Evolutionary conservation across 2,329 filamentous ascomycete genomes (phyloP).

Genomic region (Curvularia eragrostidis): DNA sequence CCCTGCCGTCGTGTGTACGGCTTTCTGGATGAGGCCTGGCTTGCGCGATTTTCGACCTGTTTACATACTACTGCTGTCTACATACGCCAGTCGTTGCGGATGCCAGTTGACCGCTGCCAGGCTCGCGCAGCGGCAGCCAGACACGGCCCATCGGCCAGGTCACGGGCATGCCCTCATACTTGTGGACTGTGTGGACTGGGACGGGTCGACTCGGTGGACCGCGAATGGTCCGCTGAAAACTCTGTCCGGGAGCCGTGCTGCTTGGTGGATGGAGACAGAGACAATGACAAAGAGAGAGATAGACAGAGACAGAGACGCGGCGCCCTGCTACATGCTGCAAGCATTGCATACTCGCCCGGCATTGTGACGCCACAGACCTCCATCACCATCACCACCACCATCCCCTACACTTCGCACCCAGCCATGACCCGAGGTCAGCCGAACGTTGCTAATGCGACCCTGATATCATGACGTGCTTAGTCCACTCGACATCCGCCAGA

Average conservation of each 20-base stretch:
- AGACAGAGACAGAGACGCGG: neutral
- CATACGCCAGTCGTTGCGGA: slow-evolving; percentile 13
- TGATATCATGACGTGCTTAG: slow-evolving; percentile 6
- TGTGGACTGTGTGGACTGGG: neutral
- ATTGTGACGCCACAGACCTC: slow-evolving; percentile 15
- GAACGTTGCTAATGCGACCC: neutral
- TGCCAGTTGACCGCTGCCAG: slow-evolving; percentile 17
- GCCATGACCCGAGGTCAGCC: slow-evolving; percentile 2
- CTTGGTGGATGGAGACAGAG: neutral
- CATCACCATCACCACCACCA: neutral
- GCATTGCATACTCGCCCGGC: slow-evolving; percentile 3
- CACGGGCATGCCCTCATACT: neutral
- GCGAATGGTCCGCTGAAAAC: neutral
- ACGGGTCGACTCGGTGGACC: neutral
- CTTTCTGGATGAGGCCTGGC: slow-evolving; percentile 19
- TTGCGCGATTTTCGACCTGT: slow-evolving; percentile 18
- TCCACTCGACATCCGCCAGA: neutral
- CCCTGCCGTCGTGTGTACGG: slow-evolving; percentile 16
- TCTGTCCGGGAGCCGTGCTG: neutral
- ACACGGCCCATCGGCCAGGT: neutral
- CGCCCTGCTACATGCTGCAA: too few relatives aligned
- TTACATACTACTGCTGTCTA: slow-evolving; percentile 9
- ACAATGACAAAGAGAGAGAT: neutral
- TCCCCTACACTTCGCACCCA: neutral
- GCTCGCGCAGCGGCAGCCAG: neutral